Evolutionary conservation across 176 grass and related monocot genomes (phyloP), one percentile per base, ranked within the genome.

Genomic region (Alloteropsis semialata): DNA sequence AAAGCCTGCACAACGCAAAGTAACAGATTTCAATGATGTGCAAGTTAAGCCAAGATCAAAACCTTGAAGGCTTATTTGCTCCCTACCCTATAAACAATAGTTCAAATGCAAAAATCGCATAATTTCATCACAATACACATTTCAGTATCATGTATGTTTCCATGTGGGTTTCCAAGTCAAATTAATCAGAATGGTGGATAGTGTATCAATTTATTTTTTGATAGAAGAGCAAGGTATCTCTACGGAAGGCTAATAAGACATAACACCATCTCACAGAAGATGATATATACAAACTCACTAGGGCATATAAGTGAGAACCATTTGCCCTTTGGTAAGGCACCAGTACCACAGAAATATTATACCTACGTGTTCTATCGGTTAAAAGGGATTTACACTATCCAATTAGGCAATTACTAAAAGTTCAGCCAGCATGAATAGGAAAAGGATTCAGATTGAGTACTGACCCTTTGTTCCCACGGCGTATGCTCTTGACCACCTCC

Each of bases 401-500:
- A 48, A 72, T 48, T 30, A 49, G 43, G 43, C 21, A 50, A 44
- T 58, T 13, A 27, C 44, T 64, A 27, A 17, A 55, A 32, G 24
- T 41, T 57, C n/a, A 80, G 0, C 39, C 30, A 22, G 21, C 46
- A 22, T 44, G 6, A 8, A 65, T 17, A 76, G 15, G 34, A 25
- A 75, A 21, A 65, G 21, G 65, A 42, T 11, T 43, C n/a, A 72
- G 39, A 64, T 48, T 30, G 25, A 55, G 67, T 60, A 41, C 83
- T 8, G 51, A 94, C 93, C 93, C 93, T 88, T 94, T 99, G 61
- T 90, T 90, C 54, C 91, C 89, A 48, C 93, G 84, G 53, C 96
- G 91, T 54, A 99, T 95, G 69, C 93, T 99, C 91, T 99, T 99
- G 49, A 94, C 96, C 9, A 99, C 93, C 86, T 99, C 96, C 79